Percentiles rank a stretch among this genome's conserved stretches.
These are phyloP conservation scores for Setaria italica DNA, from an alignment of 202 grass and related monocot genomes.

Conservation along the genomic window DNA sequence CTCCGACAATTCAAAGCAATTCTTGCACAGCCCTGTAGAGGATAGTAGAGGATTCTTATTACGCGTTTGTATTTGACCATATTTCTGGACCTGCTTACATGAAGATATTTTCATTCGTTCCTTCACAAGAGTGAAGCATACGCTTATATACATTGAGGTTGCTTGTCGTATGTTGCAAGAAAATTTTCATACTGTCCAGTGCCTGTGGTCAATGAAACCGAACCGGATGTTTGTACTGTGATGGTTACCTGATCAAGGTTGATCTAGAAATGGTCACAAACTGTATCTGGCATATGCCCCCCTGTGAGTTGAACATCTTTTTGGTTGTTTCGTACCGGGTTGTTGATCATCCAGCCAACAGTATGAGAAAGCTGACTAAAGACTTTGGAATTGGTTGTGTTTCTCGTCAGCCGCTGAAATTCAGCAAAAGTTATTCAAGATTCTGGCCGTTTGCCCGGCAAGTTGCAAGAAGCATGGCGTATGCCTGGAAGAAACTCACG, in stretches of 20 bases:
- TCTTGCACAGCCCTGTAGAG: constrained; percentile 59
- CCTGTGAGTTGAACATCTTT: background rate
- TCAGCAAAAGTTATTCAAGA: background rate
- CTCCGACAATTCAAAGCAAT: constrained; percentile 5
- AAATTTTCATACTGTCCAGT: background rate
- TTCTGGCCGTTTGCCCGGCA: background rate
- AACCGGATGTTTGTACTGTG: background rate
- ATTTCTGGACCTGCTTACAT: background rate
- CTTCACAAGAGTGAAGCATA: constrained; percentile 31
- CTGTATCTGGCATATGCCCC: background rate
- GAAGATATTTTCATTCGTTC: constrained; percentile 47
- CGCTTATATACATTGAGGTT: constrained; percentile 3
- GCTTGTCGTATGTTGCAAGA: constrained; percentile 1
- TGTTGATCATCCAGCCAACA: background rate
- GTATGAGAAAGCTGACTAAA: constrained; percentile 28
- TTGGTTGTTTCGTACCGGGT: background rate
- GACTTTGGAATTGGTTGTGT: background rate
- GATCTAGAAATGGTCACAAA: background rate
- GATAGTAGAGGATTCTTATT: constrained; percentile 38
- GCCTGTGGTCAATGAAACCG: background rate
- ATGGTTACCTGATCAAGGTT: background rate
- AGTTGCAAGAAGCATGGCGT: background rate
- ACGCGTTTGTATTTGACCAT: constrained; percentile 31
- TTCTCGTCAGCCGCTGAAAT: background rate
- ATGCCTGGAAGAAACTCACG: background rate